These are phyloP conservation scores for Hypoxylon trugodes DNA, from an alignment of 495 filamentous ascomycete genomes.

Conservation along the genomic window DNA sequence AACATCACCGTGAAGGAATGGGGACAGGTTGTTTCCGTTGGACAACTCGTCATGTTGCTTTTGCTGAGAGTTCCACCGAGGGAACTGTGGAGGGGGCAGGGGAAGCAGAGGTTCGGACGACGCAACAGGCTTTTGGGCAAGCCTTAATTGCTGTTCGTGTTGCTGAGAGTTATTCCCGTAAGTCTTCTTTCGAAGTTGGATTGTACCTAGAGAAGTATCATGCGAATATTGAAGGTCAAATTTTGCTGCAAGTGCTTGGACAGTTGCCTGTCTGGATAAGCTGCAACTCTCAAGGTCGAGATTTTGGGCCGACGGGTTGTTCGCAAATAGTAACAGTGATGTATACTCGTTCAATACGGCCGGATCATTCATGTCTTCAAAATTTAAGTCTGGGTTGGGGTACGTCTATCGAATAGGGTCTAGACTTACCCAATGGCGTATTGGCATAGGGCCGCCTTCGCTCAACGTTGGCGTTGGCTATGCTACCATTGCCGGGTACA, in stretches of 20 bases:
- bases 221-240: conserved; percentile 28
- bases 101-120: not conserved
- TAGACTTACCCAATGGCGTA: conserved; percentile 29
- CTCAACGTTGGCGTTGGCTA: conserved; percentile 1
- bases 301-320: conserved; percentile 19
- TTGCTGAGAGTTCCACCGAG: not conserved
- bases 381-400: conserved; percentile 9
- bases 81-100: not conserved
- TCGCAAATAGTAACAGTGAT: conserved; percentile 25
- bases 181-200: conserved; percentile 22
- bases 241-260: conserved; percentile 20
- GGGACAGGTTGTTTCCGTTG: not conserved
- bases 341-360: conserved; percentile 17
- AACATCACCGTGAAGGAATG: not conserved
- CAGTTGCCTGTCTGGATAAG: conserved; percentile 11
- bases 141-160: not conserved
- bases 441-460: not conserved
- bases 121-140: not conserved
- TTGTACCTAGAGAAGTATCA: conserved; percentile 6
- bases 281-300: conserved; percentile 21
- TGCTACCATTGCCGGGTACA: not conserved
- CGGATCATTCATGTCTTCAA: conserved; percentile 32
- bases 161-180: not conserved
- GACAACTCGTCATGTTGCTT: not conserved
- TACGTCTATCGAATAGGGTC: not conserved